Base-by-base conservation (phyloP, 2,329 filamentous ascomycete genomes). In the Dactylellina parvicollis region DNA sequence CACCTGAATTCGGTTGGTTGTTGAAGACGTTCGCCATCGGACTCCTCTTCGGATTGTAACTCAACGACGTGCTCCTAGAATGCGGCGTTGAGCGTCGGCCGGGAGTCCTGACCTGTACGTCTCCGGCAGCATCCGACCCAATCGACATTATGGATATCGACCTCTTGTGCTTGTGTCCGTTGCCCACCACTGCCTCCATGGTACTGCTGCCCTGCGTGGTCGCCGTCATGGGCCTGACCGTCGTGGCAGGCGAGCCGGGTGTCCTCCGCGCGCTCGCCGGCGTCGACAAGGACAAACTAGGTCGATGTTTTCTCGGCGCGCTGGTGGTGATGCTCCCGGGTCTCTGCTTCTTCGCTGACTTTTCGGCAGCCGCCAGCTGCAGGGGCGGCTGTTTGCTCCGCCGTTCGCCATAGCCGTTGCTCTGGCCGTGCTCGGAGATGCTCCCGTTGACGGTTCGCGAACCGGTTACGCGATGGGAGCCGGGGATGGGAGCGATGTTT, bases 71-170 rank as follows among this genome's bases (percentile, higher is more conserved):
- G 50, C 69, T 73, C 44, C 69, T 60, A 24, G 69, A 73, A 50
- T 73, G 69, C 1, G 69, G 69, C 26, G 69, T 73, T 8, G 69
- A 73, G 36, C 69, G 28, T 49, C 69, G 47, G 4, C 69, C 69
- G 22, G 69, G 60, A 42, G 54, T 73, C 46, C 69, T 52, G 26
- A 42, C 47, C 47, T 66, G 69, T 16, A 73, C 60, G 28, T 73
- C 69, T 4, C 69, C 69, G 22, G 18, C 46, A 32, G 69, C 60
- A 42, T 83, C 78, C 18, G 87, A 87, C 9, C 89, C 89, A 77
- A 94, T 87, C 8, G 91, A 94, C 47, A 94, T 87, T 75, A 95
- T 94, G 16, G 91, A 95, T 28, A 95, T 85, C 2, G 91, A 94
- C 77, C 90, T 85, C 79, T 89, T 88, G 77, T 93, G 91, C 59